These are phyloP conservation scores for Sporothrix protearum DNA, from an alignment of 2,329 filamentous ascomycete genomes.

Conservation along the genomic window DNA sequence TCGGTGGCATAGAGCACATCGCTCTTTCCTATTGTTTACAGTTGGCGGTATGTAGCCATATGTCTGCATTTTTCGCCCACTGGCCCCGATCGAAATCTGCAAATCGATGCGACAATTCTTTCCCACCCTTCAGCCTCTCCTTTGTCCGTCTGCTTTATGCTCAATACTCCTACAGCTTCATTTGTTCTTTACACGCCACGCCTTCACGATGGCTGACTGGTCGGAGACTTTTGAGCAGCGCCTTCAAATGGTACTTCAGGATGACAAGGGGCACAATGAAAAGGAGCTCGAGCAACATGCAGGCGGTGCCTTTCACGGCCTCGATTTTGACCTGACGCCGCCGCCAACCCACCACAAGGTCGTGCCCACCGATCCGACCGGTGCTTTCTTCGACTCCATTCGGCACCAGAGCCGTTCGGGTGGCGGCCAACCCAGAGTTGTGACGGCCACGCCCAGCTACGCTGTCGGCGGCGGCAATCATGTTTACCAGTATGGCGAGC, in stretches of 20 bases:
- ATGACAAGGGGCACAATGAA: not conserved
- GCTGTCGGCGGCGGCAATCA: not conserved
- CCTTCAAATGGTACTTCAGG: conserved; percentile 22
- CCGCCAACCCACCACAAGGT: conserved; percentile 14
- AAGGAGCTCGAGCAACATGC: not conserved
- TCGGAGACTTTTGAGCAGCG: conserved; percentile 27
- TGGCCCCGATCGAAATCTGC: not conserved
- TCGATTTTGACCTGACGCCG: conserved; percentile 21
- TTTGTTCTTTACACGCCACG: not conserved
- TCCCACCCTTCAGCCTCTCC: not conserved
- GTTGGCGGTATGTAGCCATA: not conserved
- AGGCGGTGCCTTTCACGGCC: not conserved
- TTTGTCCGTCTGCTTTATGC: no score
- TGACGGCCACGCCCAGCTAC: not conserved
- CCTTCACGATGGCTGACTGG: conserved; percentile 24
- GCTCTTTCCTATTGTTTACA: conserved; percentile 5
- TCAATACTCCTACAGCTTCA: not conserved
- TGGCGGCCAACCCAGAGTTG: not conserved
- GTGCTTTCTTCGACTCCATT: conserved; percentile 27
- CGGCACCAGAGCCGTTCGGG: conserved; percentile 8
- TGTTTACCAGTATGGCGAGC: not conserved
- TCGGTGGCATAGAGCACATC: not conserved
- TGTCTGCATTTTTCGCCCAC: not conserved
- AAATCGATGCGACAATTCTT: not conserved
- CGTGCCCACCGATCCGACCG: conserved; percentile 19